Base-by-base conservation (phyloP, 495 filamentous ascomycete genomes). In the Beverwykella pulmonaria region DNA sequence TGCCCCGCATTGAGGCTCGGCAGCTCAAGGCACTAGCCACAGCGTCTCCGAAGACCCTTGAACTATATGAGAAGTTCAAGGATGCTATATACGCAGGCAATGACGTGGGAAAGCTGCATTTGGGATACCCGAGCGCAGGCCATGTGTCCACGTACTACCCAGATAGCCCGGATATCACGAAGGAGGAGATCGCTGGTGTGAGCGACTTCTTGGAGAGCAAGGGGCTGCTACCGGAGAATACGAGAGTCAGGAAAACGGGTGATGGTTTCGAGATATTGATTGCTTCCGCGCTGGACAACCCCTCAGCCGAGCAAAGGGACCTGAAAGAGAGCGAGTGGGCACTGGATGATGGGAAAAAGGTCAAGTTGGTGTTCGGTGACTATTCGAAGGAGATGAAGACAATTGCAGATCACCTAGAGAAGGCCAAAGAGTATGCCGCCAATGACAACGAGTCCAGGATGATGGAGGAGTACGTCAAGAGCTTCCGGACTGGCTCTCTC, bases 81-180 rank as follows among this genome's bases (percentile, higher is more conserved):
- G 88, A 89, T 55, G 87, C 86, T 32, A 88, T 98, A 55, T 98
- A 91, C 73, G 85, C 86, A 34, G 83, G 85, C 50, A 82, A 84
- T 39, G 77, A 81, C 26, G 83, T 86, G 30, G 83, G 84, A 7
- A 79, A 88, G 61, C 88, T 97, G 81, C 91, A 96, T 69, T 82
- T 98, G 19, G 94, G 94, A 19, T 96, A 95, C 73, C 83, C 89
- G 0, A 87, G 90, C 15, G 78, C 85, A 17, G 92, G 92, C 14
- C 93, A 98, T 74, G 82, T 96, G 79, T 92, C 90, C 1, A 89
- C 89, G 0, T 98, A 98, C 76, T 98, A 98, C 74, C 94, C 94
- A 7, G 87, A 91, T 61, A 96, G 91, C 6, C 84, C 90, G 20
- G 81, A 83, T 36, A 97, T 98, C 73, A 92, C 90, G 26, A 88